Evolutionary conservation across 2,329 filamentous ascomycete species (phyloP).

Genomic region (Tolypocladium cylindrosporum): DNA sequence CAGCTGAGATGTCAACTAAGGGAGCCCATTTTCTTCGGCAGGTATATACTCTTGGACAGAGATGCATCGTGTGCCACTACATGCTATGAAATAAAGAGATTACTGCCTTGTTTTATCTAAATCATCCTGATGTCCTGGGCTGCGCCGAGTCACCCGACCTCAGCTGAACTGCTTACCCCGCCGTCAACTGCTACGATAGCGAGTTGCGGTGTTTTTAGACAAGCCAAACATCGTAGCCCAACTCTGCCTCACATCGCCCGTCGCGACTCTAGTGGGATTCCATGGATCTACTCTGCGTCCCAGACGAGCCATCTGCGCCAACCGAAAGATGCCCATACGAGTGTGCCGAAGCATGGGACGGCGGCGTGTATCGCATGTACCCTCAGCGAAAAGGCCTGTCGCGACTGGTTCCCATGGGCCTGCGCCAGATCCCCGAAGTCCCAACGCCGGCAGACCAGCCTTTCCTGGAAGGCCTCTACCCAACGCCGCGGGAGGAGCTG

Average conservation of each 20-base stretch:
- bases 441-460: slow-evolving; percentile 1
- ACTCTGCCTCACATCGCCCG: no score
- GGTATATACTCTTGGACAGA: not conserved
- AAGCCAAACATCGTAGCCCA: not conserved
- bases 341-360: slow-evolving; percentile 14
- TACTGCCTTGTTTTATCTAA: no score
- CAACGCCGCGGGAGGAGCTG: slow-evolving; percentile 11
- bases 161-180: not conserved
- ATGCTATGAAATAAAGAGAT: no score
- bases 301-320: slow-evolving; percentile 7
- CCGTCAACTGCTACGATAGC: not conserved
- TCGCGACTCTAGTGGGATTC: not conserved
- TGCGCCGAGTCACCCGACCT: no score
- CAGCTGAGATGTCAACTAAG: not conserved
- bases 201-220: not conserved
- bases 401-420: slow-evolving; percentile 2
- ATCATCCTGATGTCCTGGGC: no score
- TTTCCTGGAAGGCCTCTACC: slow-evolving; percentile 7
- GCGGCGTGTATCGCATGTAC: slow-evolving; percentile 15
- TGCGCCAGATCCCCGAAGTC: slow-evolving; percentile 1
- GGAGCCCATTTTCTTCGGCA: no score
- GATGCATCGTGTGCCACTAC: no score
- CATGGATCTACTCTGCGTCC: slow-evolving; percentile 12
- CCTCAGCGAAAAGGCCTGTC: slow-evolving; percentile 8
- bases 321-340: slow-evolving; percentile 11